phyloP scores from a whole-genome alignment of 768 basidiomycete species.

The Russula earlei region DNA sequence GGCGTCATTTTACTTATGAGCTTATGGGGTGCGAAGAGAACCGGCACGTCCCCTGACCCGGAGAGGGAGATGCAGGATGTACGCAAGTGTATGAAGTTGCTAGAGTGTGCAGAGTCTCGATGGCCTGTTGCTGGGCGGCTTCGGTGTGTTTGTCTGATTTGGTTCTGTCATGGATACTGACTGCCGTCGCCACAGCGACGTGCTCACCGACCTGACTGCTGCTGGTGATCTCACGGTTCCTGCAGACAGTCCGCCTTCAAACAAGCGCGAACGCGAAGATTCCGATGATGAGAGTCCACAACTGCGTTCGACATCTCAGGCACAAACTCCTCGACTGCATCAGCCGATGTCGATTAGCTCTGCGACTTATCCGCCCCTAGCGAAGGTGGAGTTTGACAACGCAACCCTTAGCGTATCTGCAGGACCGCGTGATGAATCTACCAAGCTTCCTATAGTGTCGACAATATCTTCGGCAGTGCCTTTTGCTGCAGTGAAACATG shows the following conservation, averaged over 20 bases:
- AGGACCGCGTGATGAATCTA: not conserved
- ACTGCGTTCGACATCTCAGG: not conserved
- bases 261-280: constrained; percentile 15
- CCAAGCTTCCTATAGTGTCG: not conserved
- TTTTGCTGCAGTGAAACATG: not conserved
- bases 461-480: not conserved
- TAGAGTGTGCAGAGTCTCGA: constrained; percentile 15
- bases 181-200: constrained; percentile 1
- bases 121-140: constrained; percentile 18
- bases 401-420: not conserved
- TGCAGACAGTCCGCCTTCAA: constrained; percentile 11
- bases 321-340: not conserved
- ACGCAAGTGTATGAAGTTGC: constrained; percentile 35
- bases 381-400: not conserved
- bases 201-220: constrained; percentile 7
- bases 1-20: constrained; percentile 46
- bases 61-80: constrained; percentile 43
- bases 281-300: not conserved
- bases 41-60: constrained; percentile 33
- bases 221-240: constrained; percentile 12
- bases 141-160: not conserved
- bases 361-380: not conserved
- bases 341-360: not conserved
- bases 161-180: not conserved
- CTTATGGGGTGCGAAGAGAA: constrained; percentile 43